These are phyloP conservation scores for Cryptomeria japonica DNA, from an alignment of 75 land plant genomes.

Conservation along the genomic window DNA sequence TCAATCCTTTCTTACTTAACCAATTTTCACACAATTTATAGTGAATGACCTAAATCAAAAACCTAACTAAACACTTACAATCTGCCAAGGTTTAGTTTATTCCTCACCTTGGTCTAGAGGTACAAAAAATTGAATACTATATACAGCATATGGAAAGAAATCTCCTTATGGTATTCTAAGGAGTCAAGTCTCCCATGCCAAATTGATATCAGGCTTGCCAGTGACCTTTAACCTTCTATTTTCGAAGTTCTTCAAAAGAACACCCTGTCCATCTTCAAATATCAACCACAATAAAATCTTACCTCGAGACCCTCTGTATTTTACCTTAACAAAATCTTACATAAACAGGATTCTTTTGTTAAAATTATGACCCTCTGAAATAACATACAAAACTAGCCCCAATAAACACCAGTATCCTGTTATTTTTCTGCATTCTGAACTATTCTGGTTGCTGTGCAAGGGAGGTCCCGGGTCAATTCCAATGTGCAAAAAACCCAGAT, in stretches of 20 bases:
- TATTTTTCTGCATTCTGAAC: not conserved
- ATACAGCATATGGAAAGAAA: not conserved
- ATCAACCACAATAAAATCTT: not conserved
- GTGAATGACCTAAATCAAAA: not conserved
- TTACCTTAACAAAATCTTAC: not conserved
- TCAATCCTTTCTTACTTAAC: not conserved
- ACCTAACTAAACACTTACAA: not conserved
- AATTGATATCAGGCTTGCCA: not conserved
- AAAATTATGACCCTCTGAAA: not conserved
- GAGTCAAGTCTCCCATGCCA: not conserved
- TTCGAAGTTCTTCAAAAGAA: no score
- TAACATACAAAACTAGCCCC: slow-evolving; percentile 1
- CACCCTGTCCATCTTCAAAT: not conserved
- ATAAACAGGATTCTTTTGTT: not conserved
- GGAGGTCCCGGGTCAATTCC: not conserved
- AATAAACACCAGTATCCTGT: not conserved
- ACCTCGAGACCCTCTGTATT: not conserved
- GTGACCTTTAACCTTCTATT: not conserved
- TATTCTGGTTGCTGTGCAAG: no score
- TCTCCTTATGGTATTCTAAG: not conserved
- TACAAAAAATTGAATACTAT: not conserved
- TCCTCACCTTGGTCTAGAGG: not conserved
- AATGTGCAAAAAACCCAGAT: not conserved
- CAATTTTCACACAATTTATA: not conserved
- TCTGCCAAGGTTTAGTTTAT: not conserved